phyloP scores from a whole-genome alignment of 2,329 filamentous ascomycete genomes.

The Gnomoniopsis smithogilvyi region DNA sequence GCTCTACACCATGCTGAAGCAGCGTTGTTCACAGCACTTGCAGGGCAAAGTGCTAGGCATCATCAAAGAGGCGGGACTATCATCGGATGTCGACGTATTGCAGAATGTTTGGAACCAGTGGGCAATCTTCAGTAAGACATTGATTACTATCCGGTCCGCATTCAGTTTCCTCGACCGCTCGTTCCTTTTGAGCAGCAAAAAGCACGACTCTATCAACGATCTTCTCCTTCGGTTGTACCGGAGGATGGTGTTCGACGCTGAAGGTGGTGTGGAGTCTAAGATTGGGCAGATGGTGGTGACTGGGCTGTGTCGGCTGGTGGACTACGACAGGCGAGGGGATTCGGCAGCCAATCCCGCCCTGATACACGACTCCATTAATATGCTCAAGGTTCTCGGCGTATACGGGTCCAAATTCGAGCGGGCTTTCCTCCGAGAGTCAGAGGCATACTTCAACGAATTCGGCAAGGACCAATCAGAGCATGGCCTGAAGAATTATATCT shows the following conservation, averaged over 20 bases:
- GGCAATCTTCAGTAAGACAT: conserved; percentile 66
- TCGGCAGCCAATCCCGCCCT: conserved; percentile 57
- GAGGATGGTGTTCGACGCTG: conserved; percentile 45
- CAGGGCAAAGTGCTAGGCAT: conserved; percentile 54
- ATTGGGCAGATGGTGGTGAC: conserved; percentile 32
- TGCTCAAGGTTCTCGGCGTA: conserved; percentile 80
- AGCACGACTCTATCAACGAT: conserved; percentile 71
- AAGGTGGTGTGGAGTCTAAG: conserved; percentile 16
- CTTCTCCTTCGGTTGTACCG: conserved; percentile 77
- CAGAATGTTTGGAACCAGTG: conserved; percentile 57
- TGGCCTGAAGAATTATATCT: conserved; percentile 72
- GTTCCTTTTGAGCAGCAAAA: conserved; percentile 73
- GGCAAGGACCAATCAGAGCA: conserved; percentile 62
- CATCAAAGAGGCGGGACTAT: conserved; percentile 47
- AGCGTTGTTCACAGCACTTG: conserved; percentile 66
- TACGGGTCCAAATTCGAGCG: conserved; percentile 81
- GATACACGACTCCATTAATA: conserved; percentile 73
- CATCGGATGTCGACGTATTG: conserved; percentile 62
- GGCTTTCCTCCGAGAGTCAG: conserved; percentile 64
- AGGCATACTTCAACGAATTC: conserved; percentile 66
- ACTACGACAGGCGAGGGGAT: conserved; percentile 63
- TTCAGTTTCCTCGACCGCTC: conserved; percentile 94
- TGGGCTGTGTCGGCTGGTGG: conserved; percentile 75
- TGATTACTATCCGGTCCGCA: conserved; percentile 78
- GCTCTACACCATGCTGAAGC: conserved; percentile 64